Percentiles rank a stretch among this genome's conserved stretches.
These are phyloP conservation scores for Rhododendron vialii DNA, from an alignment of 148 eudicot genomes.

Conservation along the genomic window DNA sequence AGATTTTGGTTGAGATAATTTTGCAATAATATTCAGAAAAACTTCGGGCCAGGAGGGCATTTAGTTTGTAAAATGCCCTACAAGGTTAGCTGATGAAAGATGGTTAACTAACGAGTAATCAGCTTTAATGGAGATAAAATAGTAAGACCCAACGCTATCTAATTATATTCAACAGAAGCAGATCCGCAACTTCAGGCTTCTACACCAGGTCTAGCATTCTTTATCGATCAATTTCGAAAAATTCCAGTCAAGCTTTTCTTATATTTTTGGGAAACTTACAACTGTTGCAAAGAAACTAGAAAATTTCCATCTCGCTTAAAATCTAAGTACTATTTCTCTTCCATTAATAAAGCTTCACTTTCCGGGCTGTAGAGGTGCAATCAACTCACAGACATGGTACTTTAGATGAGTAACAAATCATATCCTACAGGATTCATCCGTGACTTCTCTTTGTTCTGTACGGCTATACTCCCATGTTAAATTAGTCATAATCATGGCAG, in stretches of 20 bases:
- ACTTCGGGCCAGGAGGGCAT: neutral
- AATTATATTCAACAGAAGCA: neutral
- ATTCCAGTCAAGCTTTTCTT: neutral
- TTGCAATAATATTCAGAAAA: neutral
- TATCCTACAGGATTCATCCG: neutral
- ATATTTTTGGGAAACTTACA: neutral
- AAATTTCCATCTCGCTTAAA: neutral
- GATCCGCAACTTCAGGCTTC: neutral
- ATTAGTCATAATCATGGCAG: neutral
- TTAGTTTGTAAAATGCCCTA: neutral
- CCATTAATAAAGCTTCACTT: neutral
- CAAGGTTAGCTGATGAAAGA: neutral
- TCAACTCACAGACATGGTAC: neutral
- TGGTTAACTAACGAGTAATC: neutral
- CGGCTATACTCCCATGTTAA: neutral
- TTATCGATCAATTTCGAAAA: neutral
- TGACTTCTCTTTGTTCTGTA: neutral
- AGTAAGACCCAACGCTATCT: neutral
- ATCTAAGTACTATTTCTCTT: neutral
- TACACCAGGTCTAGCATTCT: neutral
- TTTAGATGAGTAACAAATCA: neutral
- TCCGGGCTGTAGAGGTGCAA: neutral
- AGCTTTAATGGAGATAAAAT: neutral
- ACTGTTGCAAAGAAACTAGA: neutral
- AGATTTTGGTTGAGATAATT: neutral